Base-by-base conservation (phyloP, 2,329 filamentous ascomycete species). In the Dendryphion nanum region DNA sequence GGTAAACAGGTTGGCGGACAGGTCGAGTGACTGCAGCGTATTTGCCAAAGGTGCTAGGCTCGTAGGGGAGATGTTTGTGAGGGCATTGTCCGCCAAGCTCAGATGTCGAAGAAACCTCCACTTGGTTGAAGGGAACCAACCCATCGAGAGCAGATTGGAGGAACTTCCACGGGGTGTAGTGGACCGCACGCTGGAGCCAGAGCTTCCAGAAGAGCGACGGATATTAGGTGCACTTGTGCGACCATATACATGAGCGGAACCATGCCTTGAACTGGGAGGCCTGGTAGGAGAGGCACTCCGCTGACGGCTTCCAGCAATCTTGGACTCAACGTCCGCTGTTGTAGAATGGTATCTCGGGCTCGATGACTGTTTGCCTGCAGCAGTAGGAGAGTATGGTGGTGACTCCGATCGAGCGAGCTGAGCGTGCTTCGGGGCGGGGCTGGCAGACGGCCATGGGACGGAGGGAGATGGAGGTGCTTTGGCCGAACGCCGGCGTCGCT, bases 41-140 rank as follows among this genome's bases (percentile, higher is more conserved):
- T 89, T 89, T 28, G 89, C 83, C 35, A 98, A 76, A 13, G 93
- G 91, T 6, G 80, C 75, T 45, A 98, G 75, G 59, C 90, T 89
- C 33, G 81, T 71, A 4, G 83, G 78, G 28, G 85, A 79, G 47
- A 98, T 83, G 4, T 82, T 81, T 6, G 89, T 95, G 47, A 98
- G 75, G 6, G 85, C 84, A 66, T 97, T 98, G 61, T 97, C 93
- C 5, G 91, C 83, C 36, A 98, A 73, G 61, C 90, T 93, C 29
- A 98, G 76, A 68, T 97, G 91, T 59, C 87, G 85, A 56, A 98
- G 70, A 66, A 97, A 95, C 40, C 91, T 83, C 93, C 93, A 98
- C 67, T 97, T 97, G 1, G 85, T 86, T 1, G 86, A 71, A 29
- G 90, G 89, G 13, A 97, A 74, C 42, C 84, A 76, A 26, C 83